These are phyloP conservation scores for Diaporthe vexans DNA, from an alignment of 2,329 filamentous ascomycete genomes.

Conservation along the genomic window DNA sequence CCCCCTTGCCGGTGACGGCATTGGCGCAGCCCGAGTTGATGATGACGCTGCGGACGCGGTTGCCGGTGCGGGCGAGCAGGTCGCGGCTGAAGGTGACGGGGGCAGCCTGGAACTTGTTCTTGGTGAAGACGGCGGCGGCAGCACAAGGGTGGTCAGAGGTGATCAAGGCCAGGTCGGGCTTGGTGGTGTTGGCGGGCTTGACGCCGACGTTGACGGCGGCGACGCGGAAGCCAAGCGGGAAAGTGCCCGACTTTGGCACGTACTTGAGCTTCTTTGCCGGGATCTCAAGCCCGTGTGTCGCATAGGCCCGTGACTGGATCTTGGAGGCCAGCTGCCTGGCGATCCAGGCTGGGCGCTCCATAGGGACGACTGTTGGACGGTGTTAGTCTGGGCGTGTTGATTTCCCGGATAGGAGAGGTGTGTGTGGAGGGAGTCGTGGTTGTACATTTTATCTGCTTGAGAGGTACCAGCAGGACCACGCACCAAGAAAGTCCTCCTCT, in stretches of 20 bases:
- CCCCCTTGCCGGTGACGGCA: slow-evolving; percentile 92
- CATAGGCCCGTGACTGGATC: slow-evolving; percentile 47
- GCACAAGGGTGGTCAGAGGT: slow-evolving; percentile 88
- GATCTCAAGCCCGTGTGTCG: slow-evolving; percentile 55
- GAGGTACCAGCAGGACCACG: background rate
- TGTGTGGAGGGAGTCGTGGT: background rate
- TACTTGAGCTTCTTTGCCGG: slow-evolving; percentile 91
- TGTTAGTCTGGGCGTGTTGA: background rate
- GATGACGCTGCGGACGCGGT: slow-evolving; percentile 85
- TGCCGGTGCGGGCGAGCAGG: slow-evolving; percentile 75
- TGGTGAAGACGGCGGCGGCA: slow-evolving; percentile 94
- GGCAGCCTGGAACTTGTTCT: slow-evolving; percentile 97
- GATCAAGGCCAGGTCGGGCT: slow-evolving; percentile 91
- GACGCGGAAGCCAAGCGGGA: slow-evolving; percentile 90
- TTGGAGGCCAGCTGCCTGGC: slow-evolving; percentile 42
- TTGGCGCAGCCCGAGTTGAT: slow-evolving; percentile 98
- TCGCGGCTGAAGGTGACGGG: slow-evolving; percentile 88
- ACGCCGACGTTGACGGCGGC: slow-evolving; percentile 93
- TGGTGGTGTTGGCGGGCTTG: slow-evolving; percentile 91
- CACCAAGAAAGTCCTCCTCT: background rate
- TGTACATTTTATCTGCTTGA: background rate
- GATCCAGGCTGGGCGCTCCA: slow-evolving; percentile 41
- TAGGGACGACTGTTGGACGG: slow-evolving; percentile 7
- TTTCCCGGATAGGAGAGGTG: background rate
- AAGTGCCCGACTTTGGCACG: slow-evolving; percentile 85